Conservation (phyloP, 176 grass and related monocot species). For the Hordeum vulgare region MorexV3_pseudomolecules_assembly NC_058520.1:471628426-471628925, state of each 20-base stretch:
- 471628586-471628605: slow-evolving; percentile 31
- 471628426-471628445: slow-evolving; percentile 68
- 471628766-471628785: not conserved
- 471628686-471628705: not conserved
- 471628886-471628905: too few relatives aligned
- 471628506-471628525: slow-evolving; percentile 72
- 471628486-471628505: slow-evolving; percentile 70
- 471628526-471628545: slow-evolving; percentile 79
- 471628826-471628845: not conserved
- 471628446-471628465: slow-evolving; percentile 97
- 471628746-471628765: slow-evolving; percentile 16
- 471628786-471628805: not conserved
- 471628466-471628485: slow-evolving; percentile 67
- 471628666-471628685: not conserved
- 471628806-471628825: slow-evolving; percentile 1
- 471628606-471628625: not conserved
- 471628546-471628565: slow-evolving; percentile 61
- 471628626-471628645: not conserved
- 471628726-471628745: not conserved
- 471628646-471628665: not conserved
- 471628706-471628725: not conserved
- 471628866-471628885: too few relatives aligned
- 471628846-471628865: too few relatives aligned
- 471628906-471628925: too few relatives aligned
- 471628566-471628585: slow-evolving; percentile 28